These are phyloP conservation scores for Spongospora subterranea DNA, from an alignment of 208 protist genomes.

Conservation along the genomic window DNA sequence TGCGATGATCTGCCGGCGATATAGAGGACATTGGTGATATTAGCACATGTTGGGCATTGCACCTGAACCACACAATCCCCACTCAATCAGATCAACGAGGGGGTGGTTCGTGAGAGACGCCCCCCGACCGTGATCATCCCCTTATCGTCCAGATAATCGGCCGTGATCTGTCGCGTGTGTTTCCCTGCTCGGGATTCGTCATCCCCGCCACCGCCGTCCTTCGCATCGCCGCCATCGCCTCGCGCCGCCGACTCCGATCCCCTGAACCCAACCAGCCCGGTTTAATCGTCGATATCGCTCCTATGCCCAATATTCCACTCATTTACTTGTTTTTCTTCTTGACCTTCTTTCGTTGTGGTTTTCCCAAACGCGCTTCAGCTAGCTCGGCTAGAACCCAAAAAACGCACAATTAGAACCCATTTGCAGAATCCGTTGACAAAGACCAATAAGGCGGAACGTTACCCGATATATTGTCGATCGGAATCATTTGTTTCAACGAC, in stretches of 20 bases:
- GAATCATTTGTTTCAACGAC: neutral
- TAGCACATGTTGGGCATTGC: conserved; percentile 41
- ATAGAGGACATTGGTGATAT: neutral
- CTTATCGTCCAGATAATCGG: conserved; percentile 41
- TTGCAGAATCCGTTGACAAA: neutral
- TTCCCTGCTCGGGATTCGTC: too few species aligned
- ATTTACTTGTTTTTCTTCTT: neutral
- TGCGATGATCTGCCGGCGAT: conserved; percentile 4
- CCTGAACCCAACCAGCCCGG: neutral
- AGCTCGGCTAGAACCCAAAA: neutral
- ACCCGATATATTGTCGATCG: neutral
- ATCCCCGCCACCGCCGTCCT: neutral
- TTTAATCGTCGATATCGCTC: neutral
- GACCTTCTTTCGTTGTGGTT: neutral
- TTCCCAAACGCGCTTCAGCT: neutral
- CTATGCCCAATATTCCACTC: neutral
- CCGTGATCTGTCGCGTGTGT: conserved; percentile 7
- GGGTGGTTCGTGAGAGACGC: neutral
- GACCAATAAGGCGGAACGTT: too few species aligned
- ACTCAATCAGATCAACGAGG: neutral
- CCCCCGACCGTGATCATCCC: conserved; percentile 32
- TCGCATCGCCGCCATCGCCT: neutral
- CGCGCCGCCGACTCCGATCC: neutral
- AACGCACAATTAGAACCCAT: neutral
- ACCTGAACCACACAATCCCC: neutral